Percentiles rank a stretch among this genome's conserved stretches.
Conservation (phyloP, 1,284 basidiomycete species). For the Anthracocystis walkeri region DNA sequence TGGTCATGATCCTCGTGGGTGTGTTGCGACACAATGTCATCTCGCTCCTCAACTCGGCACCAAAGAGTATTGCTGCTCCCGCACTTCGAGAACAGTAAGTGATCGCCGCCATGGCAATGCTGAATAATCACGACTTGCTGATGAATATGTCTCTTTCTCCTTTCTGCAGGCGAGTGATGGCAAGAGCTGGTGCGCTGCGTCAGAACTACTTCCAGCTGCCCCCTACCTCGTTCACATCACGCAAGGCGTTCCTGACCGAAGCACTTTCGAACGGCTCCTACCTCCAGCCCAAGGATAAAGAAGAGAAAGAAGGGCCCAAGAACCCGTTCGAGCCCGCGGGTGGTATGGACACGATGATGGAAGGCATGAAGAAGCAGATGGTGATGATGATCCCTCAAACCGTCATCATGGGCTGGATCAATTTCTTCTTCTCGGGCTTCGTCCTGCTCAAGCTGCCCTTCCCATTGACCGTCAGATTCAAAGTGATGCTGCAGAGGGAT, state of each 20-base stretch:
- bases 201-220: constrained; percentile 60
- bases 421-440: constrained; percentile 98
- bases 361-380: constrained; percentile 98
- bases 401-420: constrained; percentile 99
- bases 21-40: constrained; percentile 93
- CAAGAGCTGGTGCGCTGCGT: constrained; percentile 54
- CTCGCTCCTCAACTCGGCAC: constrained; percentile 82
- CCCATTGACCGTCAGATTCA: constrained; percentile 95
- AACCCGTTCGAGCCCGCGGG: constrained; percentile 83
- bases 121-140: neutral
- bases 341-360: constrained; percentile 98
- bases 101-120: no score
- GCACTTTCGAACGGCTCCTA: constrained; percentile 61
- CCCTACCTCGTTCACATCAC: constrained; percentile 53
- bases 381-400: constrained; percentile 77
- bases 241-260: constrained; percentile 56
- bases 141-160: neutral
- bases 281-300: constrained; percentile 55
- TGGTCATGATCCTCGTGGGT: constrained; percentile 98
- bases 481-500: constrained; percentile 97
- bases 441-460: constrained; percentile 97
- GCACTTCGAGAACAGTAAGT: constrained; percentile 93
- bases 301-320: constrained; percentile 69
- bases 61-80: constrained; percentile 82
- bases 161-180: constrained; percentile 57